Evolutionary conservation across 1,284 basidiomycete species (phyloP).

Genomic region (Ganoderma resinaceum): DNA sequence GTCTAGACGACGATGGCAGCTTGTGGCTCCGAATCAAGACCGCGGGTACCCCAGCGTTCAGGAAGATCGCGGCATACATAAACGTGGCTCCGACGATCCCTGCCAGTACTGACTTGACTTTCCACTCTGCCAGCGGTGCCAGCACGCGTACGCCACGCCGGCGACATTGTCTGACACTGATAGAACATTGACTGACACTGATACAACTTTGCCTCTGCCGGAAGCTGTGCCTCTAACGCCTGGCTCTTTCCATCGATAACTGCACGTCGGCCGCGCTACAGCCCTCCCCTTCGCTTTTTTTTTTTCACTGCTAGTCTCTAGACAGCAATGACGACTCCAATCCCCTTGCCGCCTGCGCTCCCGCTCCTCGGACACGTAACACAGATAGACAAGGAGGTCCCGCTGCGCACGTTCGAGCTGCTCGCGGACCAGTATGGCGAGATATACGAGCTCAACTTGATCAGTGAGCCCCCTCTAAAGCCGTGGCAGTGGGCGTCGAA

Average conservation of each 20-base stretch:
- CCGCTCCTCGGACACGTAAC: constrained; percentile 56
- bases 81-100: neutral
- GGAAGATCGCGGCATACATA: neutral
- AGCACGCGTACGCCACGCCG: neutral
- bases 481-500: neutral
- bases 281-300: neutral
- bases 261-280: neutral
- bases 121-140: neutral
- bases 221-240: neutral
- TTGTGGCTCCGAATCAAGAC: neutral
- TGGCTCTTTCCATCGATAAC: neutral
- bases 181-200: no score
- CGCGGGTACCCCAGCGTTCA: neutral
- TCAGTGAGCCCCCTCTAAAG: constrained; percentile 39
- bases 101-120: neutral
- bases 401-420: constrained; percentile 46
- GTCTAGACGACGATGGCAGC: neutral
- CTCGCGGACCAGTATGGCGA: constrained; percentile 55
- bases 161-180: neutral
- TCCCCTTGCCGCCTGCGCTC: constrained; percentile 50
- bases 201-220: neutral
- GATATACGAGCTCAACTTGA: constrained; percentile 51
- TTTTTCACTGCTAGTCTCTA: neutral
- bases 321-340: constrained; percentile 44
- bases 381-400: constrained; percentile 48